A percentile compares a stretch with the other conserved stretches of the same genome.
phyloP scores from a whole-genome alignment of 305 asterid species.

The Coffea humblotiana region DNA sequence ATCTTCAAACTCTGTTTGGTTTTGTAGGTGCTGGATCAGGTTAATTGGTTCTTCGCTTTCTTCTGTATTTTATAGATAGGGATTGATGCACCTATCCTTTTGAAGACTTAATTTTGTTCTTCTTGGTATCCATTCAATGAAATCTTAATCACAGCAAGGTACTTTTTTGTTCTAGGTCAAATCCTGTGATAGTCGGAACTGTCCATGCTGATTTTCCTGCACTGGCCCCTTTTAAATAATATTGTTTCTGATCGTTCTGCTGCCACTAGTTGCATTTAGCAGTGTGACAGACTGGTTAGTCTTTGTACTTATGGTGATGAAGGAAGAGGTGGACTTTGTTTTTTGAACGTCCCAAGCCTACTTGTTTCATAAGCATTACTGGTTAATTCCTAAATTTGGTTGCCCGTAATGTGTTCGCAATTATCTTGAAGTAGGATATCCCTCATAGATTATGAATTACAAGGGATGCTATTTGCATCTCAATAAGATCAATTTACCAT shows the following conservation, averaged over 20 bases:
- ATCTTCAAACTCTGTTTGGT: background rate
- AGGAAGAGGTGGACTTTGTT: background rate
- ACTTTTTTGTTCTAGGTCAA: background rate
- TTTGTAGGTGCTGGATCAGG: background rate
- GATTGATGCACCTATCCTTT: background rate
- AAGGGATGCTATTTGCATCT: background rate
- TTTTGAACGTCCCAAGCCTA: background rate
- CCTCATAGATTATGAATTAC: background rate
- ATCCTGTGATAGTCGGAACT: background rate
- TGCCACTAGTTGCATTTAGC: background rate
- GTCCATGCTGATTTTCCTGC: background rate
- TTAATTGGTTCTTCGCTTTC: background rate
- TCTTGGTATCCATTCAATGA: conserved; percentile 1
- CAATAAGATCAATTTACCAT: background rate
- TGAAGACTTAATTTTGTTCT: background rate
- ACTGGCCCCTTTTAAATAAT: background rate
- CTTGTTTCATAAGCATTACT: background rate
- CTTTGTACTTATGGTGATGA: background rate
- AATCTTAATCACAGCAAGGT: background rate
- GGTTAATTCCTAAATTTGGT: background rate
- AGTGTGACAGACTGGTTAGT: background rate
- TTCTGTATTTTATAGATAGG: background rate
- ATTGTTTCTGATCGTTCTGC: background rate
- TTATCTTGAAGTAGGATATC: background rate
- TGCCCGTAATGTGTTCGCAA: background rate